Conservation (phyloP, 495 filamentous ascomycete genomes). For the Aspergillus campestris region DNA sequence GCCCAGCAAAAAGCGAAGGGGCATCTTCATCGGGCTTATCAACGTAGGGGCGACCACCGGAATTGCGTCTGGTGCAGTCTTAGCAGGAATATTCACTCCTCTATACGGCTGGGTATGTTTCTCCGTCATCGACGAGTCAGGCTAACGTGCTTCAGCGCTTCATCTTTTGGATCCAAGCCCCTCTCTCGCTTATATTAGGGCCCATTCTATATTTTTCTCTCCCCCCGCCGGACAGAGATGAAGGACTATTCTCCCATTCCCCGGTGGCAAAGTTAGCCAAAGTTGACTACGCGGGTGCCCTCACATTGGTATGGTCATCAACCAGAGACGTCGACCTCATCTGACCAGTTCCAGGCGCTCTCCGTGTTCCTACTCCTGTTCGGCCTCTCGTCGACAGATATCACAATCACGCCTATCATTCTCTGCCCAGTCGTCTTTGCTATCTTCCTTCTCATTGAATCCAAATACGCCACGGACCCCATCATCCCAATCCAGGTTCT, state of each 20-base stretch:
- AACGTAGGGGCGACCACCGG: conserved; percentile 61
- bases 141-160: conserved; percentile 37
- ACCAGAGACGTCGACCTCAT: conserved; percentile 2
- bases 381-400: conserved; percentile 50
- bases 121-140: background rate
- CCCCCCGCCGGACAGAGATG: conserved; percentile 31
- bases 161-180: conserved; percentile 61
- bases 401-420: conserved; percentile 48
- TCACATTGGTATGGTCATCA: conserved; percentile 45
- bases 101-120: conserved; percentile 58
- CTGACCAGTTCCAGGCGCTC: conserved; percentile 26
- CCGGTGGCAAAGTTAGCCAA: conserved; percentile 43
- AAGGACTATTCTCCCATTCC: conserved; percentile 10
- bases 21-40: conserved; percentile 60
- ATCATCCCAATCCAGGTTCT: conserved; percentile 63
- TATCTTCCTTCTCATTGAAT: conserved; percentile 55
- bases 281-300: conserved; percentile 62
- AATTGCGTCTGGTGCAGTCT: conserved; percentile 59
- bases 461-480: conserved; percentile 47
- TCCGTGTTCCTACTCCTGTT: conserved; percentile 58
- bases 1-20: conserved; percentile 51
- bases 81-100: conserved; percentile 55
- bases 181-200: conserved; percentile 47
- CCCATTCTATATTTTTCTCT: conserved; percentile 52
- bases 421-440: conserved; percentile 44